Conservation (phyloP, 129 eudicot species). For the Calendula officinalis region DNA sequence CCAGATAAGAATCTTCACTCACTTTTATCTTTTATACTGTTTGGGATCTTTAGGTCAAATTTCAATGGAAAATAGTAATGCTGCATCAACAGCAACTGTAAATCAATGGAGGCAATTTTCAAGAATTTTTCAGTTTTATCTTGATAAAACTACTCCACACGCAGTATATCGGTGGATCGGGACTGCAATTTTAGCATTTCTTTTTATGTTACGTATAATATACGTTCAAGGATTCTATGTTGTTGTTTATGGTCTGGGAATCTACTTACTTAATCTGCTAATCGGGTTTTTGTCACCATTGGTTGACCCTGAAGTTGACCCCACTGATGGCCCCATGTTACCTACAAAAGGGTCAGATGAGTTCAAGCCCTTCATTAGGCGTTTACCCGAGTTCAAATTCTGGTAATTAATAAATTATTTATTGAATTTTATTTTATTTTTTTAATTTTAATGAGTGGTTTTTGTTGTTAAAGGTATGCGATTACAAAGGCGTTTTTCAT, state of each 20-base stretch:
- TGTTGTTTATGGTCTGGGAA: slow-evolving; percentile 62
- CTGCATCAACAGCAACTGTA: slow-evolving; percentile 33
- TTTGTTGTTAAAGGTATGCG: slow-evolving; percentile 56
- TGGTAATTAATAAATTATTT: slow-evolving; percentile 37
- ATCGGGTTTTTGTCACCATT: slow-evolving; percentile 76
- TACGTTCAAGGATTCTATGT: slow-evolving; percentile 61
- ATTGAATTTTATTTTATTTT: too few species aligned
- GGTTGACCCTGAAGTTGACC: slow-evolving; percentile 75
- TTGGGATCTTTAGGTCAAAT: slow-evolving; percentile 13
- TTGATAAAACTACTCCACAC: slow-evolving; percentile 71
- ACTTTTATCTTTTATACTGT: not conserved
- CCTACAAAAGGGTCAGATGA: slow-evolving; percentile 74
- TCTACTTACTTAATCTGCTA: slow-evolving; percentile 65
- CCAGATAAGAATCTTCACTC: too few species aligned
- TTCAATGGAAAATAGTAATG: slow-evolving; percentile 50
- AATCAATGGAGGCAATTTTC: slow-evolving; percentile 54
- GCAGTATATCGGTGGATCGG: slow-evolving; percentile 56
- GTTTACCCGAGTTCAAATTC: slow-evolving; percentile 70
- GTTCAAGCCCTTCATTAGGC: slow-evolving; percentile 22
- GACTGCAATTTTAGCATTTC: slow-evolving; percentile 38
- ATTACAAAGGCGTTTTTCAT: slow-evolving; percentile 64
- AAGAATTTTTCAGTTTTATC: slow-evolving; percentile 52
- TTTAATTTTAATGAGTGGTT: too few species aligned
- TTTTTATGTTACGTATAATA: slow-evolving; percentile 50
- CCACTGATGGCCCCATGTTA: slow-evolving; percentile 46